Evolutionary conservation across 441 rosid genomes (phyloP), one percentile per base, ranked within the genome.

Genomic region (Euphorbia celastroides): DNA sequence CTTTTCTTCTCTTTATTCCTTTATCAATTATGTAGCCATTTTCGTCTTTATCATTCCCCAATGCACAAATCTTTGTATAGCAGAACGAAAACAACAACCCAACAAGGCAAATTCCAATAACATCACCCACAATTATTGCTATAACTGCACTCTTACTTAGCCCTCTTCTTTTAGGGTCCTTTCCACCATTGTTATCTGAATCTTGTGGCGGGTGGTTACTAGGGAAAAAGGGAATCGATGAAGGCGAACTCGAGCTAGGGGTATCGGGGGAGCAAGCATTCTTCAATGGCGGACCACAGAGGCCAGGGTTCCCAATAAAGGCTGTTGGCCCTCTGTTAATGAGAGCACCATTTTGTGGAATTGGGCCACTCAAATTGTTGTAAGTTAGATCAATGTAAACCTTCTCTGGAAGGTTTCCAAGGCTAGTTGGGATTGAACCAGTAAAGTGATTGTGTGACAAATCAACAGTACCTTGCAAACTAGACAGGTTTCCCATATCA

Each of bases 271-370:
- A 70, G 62, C 96, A 93, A 11, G 87, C 86, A 27, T 81, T 80
- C 77, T 85, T 89, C 84, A 89, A 78, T 42, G 97, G 96, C 5
- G 96, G 89, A 20, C 97, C 97, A 44, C 96, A 93, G 26, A 93
- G 96, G 42, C 85, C 85, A 8, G 87, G 88, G 77, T 93, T 93
- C 20, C 96, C 93, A 52, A 89, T 81, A 78, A 93, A 91, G 44
- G 96, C 97, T 19, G 96, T 91, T 12, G 96, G 95, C 57, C 99
- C 96, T 77, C 96, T 80, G 76, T 91, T 93, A 88, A 91, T 84
- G 2, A 91, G 80, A 70, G 96, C 93, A 67, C 96, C 97, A 44
- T 83, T 93, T 70, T 88, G 99, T 66, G 99, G 97, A 78, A 93
- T 93, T 28, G 99, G 87, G 69, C 97, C 97, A 41, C 89, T 86